A percentile compares a stretch with the other conserved stretches of the same genome.
These are phyloP conservation scores for Wickerhamiella shivajii DNA, from an alignment of 805 yeast species.

Conservation along the genomic window DNA sequence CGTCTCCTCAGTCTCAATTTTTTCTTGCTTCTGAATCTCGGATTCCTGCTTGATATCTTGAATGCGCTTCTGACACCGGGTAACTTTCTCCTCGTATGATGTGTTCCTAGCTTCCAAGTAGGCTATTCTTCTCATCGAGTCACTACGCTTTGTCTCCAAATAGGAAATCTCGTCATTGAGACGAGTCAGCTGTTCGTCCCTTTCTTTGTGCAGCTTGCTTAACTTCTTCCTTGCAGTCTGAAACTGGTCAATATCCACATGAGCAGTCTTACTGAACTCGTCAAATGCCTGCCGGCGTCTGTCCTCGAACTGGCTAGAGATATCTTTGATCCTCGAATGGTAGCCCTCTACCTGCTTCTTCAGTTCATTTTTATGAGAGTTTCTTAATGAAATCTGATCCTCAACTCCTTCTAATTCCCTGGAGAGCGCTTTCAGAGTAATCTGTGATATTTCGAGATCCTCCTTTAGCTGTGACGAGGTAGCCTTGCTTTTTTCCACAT, in stretches of 20 bases:
- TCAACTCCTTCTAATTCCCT: slow-evolving; percentile 2
- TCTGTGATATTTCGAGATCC: not conserved
- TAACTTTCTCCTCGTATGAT: too few species aligned
- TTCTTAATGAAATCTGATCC: too few species aligned
- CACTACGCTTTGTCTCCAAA: slow-evolving; percentile 28
- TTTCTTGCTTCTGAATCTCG: not conserved
- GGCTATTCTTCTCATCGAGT: slow-evolving; percentile 29
- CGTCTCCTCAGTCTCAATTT: not conserved
- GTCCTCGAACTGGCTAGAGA: not conserved
- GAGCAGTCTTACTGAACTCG: slow-evolving; percentile 9
- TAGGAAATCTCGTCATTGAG: slow-evolving; percentile 15
- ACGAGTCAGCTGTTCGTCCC: slow-evolving; percentile 24
- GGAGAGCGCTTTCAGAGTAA: slow-evolving; percentile 1
- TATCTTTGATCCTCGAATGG: slow-evolving; percentile 8
- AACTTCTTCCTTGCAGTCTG: slow-evolving; percentile 9
- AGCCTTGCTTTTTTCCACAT: not conserved
- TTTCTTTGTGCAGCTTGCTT: not conserved
- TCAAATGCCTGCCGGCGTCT: slow-evolving; percentile 6
- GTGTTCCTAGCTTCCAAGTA: too few species aligned
- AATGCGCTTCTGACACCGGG: too few species aligned
- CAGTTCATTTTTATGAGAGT: not conserved
- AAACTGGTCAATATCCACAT: slow-evolving; percentile 13
- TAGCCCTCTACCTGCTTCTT: slow-evolving; percentile 1
- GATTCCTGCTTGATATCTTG: too few species aligned
- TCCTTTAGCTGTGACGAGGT: too few species aligned